Percentiles rank a stretch among this genome's conserved stretches.
Evolutionary conservation across 2,329 filamentous ascomycete species (phyloP).

Genomic region (Epichloe uncinata): DNA sequence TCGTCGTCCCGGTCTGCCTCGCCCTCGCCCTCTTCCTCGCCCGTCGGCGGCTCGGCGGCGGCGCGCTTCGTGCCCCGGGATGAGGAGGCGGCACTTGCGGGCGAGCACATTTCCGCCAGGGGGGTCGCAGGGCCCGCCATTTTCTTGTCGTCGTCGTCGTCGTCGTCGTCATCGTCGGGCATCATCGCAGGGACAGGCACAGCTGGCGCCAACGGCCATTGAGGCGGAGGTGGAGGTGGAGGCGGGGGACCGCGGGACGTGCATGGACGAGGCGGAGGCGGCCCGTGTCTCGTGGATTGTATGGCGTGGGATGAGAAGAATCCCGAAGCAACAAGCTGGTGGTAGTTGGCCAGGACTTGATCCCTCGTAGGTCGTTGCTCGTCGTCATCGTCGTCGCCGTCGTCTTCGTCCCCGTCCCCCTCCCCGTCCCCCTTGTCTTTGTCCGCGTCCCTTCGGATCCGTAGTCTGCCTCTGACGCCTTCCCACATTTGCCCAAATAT

Average conservation of each 20-base stretch:
- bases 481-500: conserved; percentile 26
- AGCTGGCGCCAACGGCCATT: conserved; percentile 14
- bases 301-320: conserved; percentile 48
- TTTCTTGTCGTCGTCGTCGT: no score
- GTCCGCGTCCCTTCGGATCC: conserved; percentile 17
- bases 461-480: conserved; percentile 21
- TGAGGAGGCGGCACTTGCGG: conserved; percentile 20
- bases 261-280: not conserved
- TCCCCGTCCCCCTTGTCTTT: conserved; percentile 7
- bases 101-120: conserved; percentile 15
- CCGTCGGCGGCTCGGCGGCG: conserved; percentile 23
- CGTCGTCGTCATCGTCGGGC: no score
- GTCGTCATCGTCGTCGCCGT: not conserved
- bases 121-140: no score
- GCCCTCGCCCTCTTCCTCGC: not conserved
- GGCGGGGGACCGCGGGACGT: not conserved
- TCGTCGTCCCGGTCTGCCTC: conserved; percentile 7
- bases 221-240: conserved; percentile 9
- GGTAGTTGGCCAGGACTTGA: conserved; percentile 43
- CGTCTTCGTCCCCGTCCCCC: conserved; percentile 6
- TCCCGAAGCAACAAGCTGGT: conserved; percentile 40
- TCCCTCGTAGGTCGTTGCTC: conserved; percentile 27
- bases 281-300: conserved; percentile 32
- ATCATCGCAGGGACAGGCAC: not conserved
- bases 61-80: conserved; percentile 38